Evolutionary conservation across 768 basidiomycete species (phyloP), one percentile per base, ranked within the genome.

Genomic region (Suillus lakei): DNA sequence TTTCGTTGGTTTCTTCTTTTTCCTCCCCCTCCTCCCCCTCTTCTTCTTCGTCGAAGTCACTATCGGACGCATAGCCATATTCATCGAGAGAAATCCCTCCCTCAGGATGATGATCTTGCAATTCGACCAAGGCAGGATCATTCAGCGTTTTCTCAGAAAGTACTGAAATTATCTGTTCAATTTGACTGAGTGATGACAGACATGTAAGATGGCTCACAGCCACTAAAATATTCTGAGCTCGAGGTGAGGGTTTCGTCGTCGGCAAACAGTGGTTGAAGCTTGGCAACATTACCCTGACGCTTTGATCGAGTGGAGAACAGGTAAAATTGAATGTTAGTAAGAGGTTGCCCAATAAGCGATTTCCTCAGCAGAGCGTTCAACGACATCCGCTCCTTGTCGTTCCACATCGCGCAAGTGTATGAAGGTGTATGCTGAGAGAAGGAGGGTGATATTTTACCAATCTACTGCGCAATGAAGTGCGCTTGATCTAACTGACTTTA

Each of bases 61-160:
- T 73, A 59, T 74, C 73, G 16, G 69, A 69, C 13, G 62, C 68
- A 60, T 73, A 73, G 9, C 63, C 73, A 55, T 72, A 69, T 5
- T 69, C 67, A 18, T 46, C 55, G 46, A 66, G 59, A 5, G 43
- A 44, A 28, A 44, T 50, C 34, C 7, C 10, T 10, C 61, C 51
- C 5, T 23, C 48, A 41, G 5, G 46, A 23, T 55, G 50, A n/a
- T 32, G 18, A 8, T 54, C 65, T 16, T 56, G 23, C 4, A 64
- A 68, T n/a, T 64, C 65, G 28, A 53, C 32, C 18, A 62, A 60
- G 30, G 51, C 26, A 18, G 21, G 26, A 50, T 67, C 50, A 61
- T 48, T 9, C 5, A 38, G 39, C 2, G 21, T 21, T 46, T 66
- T 55, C 16, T 50, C 30, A 13, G 8, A 44, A 32, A 67, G 48